Conservation (phyloP, 1,284 basidiomycete species). For the Thecaphora thlaspeos region DNA sequence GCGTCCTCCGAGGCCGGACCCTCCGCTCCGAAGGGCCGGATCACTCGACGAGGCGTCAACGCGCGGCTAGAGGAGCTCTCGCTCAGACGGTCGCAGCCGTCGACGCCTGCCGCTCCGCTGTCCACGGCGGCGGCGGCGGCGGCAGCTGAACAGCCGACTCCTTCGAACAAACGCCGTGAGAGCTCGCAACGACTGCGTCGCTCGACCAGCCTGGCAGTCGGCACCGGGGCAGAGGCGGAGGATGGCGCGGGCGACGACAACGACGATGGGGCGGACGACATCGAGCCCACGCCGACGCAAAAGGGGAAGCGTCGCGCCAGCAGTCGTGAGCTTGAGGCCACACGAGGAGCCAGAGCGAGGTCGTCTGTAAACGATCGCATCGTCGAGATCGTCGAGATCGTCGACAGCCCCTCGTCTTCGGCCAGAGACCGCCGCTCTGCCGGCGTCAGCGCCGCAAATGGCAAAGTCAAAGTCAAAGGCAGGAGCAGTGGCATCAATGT, state of each 20-base stretch:
- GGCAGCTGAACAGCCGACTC: neutral
- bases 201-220: slow-evolving; percentile 14
- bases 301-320: too few species aligned
- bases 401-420: too few species aligned
- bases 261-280: slow-evolving; percentile 2
- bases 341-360: neutral
- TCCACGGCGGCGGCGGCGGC: slow-evolving; percentile 1
- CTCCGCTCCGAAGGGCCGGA: slow-evolving; percentile 12
- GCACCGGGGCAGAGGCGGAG: neutral
- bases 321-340: too few species aligned
- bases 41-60: slow-evolving; percentile 35
- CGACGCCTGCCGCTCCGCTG: slow-evolving; percentile 9
- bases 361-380: neutral
- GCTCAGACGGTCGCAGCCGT: slow-evolving; percentile 19
- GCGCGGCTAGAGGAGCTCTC: slow-evolving; percentile 32
- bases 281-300: too few species aligned
- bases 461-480: too few species aligned
- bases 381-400: neutral
- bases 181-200: neutral
- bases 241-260: slow-evolving; percentile 10
- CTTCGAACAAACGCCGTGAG: neutral
- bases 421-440: too few species aligned
- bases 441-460: too few species aligned
- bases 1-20: slow-evolving; percentile 5
- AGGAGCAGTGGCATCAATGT: too few species aligned